A percentile compares a stretch with the other conserved stretches of the same genome.
Conservation (phyloP, 2,329 filamentous ascomycete species). For the Beauveria medogensis region DNA sequence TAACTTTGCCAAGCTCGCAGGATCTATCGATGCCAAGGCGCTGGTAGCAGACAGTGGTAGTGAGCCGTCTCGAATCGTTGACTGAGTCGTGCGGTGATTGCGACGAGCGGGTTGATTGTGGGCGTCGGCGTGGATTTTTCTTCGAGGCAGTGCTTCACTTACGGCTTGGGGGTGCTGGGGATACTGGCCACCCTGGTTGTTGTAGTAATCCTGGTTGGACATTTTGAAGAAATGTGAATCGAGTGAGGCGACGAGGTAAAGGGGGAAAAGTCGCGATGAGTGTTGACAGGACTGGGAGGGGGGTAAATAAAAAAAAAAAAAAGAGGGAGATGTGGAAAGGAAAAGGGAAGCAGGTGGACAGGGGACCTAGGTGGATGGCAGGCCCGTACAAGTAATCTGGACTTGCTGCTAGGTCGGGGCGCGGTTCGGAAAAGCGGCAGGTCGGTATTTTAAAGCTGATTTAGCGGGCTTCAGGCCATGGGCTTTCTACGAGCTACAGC, state of each 20-base stretch:
- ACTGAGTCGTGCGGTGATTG: not conserved
- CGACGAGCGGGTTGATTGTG: not conserved
- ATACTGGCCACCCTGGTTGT: conserved; percentile 21
- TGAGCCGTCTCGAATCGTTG: not conserved
- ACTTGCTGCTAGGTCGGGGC: not conserved
- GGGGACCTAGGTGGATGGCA: conserved; percentile 2
- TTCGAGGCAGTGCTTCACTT: conserved; percentile 16
- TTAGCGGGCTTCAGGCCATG: not conserved
- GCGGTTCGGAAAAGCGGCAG: conserved; percentile 8
- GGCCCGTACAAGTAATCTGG: conserved; percentile 1
- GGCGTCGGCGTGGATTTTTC: not conserved
- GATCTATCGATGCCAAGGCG: not conserved
- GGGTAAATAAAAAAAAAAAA: not conserved
- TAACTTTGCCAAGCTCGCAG: not conserved
- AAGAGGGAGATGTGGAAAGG: not conserved
- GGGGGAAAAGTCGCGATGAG: not conserved
- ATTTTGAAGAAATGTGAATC: conserved; percentile 18
- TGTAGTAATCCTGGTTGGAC: conserved; percentile 36
- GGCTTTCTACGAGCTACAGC: not conserved
- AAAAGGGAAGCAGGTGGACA: not conserved
- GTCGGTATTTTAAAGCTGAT: not conserved
- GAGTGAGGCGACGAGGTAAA: not conserved
- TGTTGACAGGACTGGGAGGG: too few species aligned
- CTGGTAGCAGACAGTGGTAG: not conserved
- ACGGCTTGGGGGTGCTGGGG: conserved; percentile 31